phyloP scores from a whole-genome alignment of 257 asterid species.

The Solanum ossicruentum region DNA sequence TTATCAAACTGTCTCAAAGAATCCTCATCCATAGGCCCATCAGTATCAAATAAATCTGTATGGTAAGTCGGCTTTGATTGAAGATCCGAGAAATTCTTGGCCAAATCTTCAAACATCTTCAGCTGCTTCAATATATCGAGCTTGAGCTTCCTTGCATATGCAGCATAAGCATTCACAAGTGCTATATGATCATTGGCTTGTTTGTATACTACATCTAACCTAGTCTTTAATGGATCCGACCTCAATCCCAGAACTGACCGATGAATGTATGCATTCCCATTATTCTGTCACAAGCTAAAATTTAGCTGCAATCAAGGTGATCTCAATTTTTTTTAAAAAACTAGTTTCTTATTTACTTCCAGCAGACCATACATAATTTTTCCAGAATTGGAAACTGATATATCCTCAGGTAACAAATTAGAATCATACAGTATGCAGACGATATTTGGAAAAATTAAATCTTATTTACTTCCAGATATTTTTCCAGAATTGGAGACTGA shows the following conservation, averaged over 20 bases:
- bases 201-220: conserved; percentile 57
- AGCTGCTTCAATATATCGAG: conserved; percentile 76
- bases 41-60: conserved; percentile 49
- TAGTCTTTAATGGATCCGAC: conserved; percentile 70
- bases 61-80: conserved; percentile 48
- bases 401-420: background rate
- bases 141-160: conserved; percentile 83
- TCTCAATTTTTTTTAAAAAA: too few species aligned
- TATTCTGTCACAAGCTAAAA: conserved; percentile 22
- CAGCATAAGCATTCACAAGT: conserved; percentile 73
- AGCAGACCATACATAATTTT: background rate
- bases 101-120: conserved; percentile 73
- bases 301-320: background rate
- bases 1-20: conserved; percentile 81
- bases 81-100: conserved; percentile 53
- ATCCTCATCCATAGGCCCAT: conserved; percentile 77
- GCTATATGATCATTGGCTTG: conserved; percentile 76
- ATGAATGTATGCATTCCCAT: conserved; percentile 47
- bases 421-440: too few species aligned
- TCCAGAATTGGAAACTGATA: background rate
- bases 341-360: background rate
- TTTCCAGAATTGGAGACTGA: background rate
- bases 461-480: background rate
- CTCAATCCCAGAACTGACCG: conserved; percentile 59
- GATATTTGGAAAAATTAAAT: too few species aligned